Evolutionary conservation across 139 green algal species (phyloP).

Genomic region (Dunaliella primolecta): DNA sequence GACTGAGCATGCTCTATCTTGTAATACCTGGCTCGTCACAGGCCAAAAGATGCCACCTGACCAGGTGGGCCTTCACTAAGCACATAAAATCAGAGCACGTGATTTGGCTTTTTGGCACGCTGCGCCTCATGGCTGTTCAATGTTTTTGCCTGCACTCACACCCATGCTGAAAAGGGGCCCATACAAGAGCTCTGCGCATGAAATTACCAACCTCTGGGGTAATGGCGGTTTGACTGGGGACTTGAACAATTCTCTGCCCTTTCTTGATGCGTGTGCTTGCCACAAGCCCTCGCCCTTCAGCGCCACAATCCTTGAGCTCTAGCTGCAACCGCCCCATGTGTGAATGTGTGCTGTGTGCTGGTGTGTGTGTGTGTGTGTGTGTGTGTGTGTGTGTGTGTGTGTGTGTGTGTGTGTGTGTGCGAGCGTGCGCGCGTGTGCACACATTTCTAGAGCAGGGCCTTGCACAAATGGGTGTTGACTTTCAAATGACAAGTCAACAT

Average conservation of each 20-base stretch:
- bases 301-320: slow-evolving; percentile 18
- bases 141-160: too few relatives aligned
- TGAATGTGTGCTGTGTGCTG: neutral
- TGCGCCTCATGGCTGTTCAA: too few relatives aligned
- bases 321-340: slow-evolving; percentile 9
- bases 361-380: neutral
- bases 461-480: too few relatives aligned
- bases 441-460: neutral
- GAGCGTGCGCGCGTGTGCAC: neutral
- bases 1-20: too few relatives aligned
- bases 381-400: neutral
- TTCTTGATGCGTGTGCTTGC: neutral
- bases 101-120: too few relatives aligned
- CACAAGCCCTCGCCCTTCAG: slow-evolving; percentile 21
- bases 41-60: too few relatives aligned
- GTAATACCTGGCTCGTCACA: too few relatives aligned
- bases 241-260: slow-evolving; percentile 1
- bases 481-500: too few relatives aligned
- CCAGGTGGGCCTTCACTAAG: too few relatives aligned
- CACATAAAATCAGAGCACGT: too few relatives aligned
- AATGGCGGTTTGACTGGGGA: slow-evolving; percentile 7
- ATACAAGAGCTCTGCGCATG: too few relatives aligned
- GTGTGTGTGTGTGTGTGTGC: neutral
- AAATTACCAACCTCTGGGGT: slow-evolving; percentile 21
- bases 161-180: too few relatives aligned